phyloP scores from a whole-genome alignment of 2,329 filamentous ascomycete species.

The Clarireedia homoeocarpa region DNA sequence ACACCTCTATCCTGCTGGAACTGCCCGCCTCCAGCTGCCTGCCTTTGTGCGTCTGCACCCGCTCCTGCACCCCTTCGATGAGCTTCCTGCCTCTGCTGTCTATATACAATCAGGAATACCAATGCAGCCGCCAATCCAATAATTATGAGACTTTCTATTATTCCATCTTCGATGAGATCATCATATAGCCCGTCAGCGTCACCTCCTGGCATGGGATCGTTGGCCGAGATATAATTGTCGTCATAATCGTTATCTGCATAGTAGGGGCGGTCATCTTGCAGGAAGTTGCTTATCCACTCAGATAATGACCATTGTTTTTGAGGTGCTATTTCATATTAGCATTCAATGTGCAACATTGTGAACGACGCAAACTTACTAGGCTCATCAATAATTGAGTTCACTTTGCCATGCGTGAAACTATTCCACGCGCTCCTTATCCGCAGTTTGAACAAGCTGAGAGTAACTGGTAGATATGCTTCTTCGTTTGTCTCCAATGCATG shows the following conservation, averaged over 20 bases:
- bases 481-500: constrained; percentile 83
- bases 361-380: constrained; percentile 53
- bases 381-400: constrained; percentile 89
- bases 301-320: constrained; percentile 68
- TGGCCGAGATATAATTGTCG: constrained; percentile 35
- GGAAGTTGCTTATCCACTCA: constrained; percentile 83
- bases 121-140: constrained; percentile 68
- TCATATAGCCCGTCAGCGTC: constrained; percentile 49
- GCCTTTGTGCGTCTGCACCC: constrained; percentile 30
- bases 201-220: constrained; percentile 47
- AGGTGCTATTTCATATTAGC: constrained; percentile 50
- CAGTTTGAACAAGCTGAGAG: constrained; percentile 78
- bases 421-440: constrained; percentile 89
- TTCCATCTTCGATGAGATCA: constrained; percentile 64
- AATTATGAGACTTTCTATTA: constrained; percentile 80
- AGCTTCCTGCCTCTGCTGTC: constrained; percentile 59
- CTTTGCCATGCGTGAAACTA: constrained; percentile 76
- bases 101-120: constrained; percentile 73
- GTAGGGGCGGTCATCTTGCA: constrained; percentile 54
- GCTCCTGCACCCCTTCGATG: constrained; percentile 35
- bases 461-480: constrained; percentile 90
- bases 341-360: constrained; percentile 3
- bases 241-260: constrained; percentile 50
- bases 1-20: constrained; percentile 41
- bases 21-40: constrained; percentile 19